These are phyloP conservation scores for Carnegiea gigantea DNA, from an alignment of 179 eudicot species.

Conservation along the genomic window DNA sequence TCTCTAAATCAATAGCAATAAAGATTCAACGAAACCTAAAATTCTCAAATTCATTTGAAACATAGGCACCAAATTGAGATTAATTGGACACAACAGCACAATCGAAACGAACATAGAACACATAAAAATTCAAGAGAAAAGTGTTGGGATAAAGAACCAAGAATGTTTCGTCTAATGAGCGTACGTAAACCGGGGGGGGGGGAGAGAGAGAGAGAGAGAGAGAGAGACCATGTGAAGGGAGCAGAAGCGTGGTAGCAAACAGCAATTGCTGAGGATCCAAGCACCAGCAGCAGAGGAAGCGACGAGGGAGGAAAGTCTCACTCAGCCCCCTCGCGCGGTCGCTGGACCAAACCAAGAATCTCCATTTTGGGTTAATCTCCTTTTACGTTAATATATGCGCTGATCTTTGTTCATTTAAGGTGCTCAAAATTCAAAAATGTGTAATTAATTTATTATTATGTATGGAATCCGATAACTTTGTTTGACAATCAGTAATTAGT, in stretches of 20 bases:
- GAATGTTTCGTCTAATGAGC: too few relatives aligned
- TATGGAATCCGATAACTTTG: too few relatives aligned
- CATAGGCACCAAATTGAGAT: conserved; percentile 1
- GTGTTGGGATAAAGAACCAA: background rate
- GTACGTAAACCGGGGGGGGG: background rate
- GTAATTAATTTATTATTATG: too few relatives aligned
- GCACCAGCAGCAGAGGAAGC: background rate
- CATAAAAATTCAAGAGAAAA: background rate
- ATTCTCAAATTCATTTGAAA: background rate
- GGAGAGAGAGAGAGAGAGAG: background rate
- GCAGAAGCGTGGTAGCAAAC: background rate
- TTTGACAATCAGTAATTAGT: too few relatives aligned
- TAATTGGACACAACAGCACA: background rate
- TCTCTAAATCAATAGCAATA: conserved; percentile 12
- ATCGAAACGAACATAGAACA: background rate
- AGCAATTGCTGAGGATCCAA: background rate
- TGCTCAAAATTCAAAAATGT: too few relatives aligned
- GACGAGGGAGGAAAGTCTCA: too few relatives aligned
- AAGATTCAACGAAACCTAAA: background rate
- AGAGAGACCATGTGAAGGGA: background rate
- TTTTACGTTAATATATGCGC: too few relatives aligned
- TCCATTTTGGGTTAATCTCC: too few relatives aligned
- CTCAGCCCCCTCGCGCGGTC: too few relatives aligned
- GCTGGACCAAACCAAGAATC: too few relatives aligned
- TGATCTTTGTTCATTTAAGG: too few relatives aligned